Conservation (phyloP, 2,329 filamentous ascomycete genomes). For the Botryotinia globosa region DNA sequence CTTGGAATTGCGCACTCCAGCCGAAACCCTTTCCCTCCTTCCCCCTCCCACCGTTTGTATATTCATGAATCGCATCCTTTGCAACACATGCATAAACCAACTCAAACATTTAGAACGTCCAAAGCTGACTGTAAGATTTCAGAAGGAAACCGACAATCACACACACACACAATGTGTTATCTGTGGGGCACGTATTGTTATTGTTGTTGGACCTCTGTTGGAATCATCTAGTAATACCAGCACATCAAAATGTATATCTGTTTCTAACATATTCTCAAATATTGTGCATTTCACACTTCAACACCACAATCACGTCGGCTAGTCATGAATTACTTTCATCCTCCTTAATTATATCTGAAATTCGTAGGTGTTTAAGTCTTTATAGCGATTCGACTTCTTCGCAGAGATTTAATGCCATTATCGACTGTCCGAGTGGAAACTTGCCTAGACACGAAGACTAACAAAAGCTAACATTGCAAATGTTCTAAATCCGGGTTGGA, state of each 20-base stretch:
- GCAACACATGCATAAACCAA: background rate
- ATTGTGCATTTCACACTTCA: background rate
- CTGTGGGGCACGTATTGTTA: background rate
- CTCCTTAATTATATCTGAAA: background rate
- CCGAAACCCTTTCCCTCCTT: background rate
- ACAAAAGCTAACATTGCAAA: background rate
- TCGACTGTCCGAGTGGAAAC: background rate
- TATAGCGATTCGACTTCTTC: background rate
- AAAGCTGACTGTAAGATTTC: background rate
- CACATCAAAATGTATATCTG: background rate
- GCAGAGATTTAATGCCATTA: background rate
- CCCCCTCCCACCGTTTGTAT: background rate
- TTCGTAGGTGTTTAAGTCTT: background rate
- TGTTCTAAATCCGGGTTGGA: background rate
- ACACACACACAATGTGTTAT: background rate
- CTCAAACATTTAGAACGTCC: background rate
- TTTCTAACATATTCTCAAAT: background rate
- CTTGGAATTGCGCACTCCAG: background rate
- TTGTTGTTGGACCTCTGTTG: background rate
- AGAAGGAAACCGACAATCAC: background rate
- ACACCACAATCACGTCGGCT: background rate
- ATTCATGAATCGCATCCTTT: background rate
- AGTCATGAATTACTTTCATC: background rate
- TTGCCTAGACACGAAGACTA: background rate
- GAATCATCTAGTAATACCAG: background rate